Base-by-base conservation (phyloP, 257 asterid genomes). In the Haberlea rhodopensis region DNA sequence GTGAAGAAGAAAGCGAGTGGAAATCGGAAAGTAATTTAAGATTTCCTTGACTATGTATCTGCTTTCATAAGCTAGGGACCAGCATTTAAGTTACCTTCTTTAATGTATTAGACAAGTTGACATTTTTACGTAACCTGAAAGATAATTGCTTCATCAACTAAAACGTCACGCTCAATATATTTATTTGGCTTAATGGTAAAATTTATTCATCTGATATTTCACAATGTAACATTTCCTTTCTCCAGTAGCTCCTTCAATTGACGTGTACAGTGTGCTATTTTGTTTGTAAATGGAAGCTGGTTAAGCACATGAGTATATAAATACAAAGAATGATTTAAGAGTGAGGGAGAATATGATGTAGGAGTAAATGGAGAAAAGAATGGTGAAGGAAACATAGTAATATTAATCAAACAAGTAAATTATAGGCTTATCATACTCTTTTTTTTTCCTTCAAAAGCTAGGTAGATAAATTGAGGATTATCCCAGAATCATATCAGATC, bases 1-100 rank as follows among this genome's bases (percentile, higher is more conserved):
- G 94, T 63, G 97, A 83, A 76, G 91, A 79, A 64, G 94, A 83
- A 78, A 85, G 89, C 82, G 91, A 85, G 62, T 91, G 94, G 82
- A 79, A 85, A 75, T 90, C 99, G 60, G 95, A 80, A 78, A 69
- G 99, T 94, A 86, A 75, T 69, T 63, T 60, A 28, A 23, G 25
- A 55, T 63, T 64, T 73, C 28, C 51, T 60, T n/a, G 22, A 1
- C 55, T 45, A 51, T 62, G 60, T 72, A 54, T 15, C 20, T 65
- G 57, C 37, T 63, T 66, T 72, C 27, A 16, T 43, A 21, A 56
- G 25, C 63, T 53, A 55, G 62, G 6, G 18, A 34, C 61, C 15
- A 16, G 68, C 72, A 52, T 37, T 31, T 19, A n/a, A 20, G 58
- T 61, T 43, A 48, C 62, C 24, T 16, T 53, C 57, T 31, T 15